phyloP scores from a whole-genome alignment of 257 asterid species.

The Penstemon eatonii region DNA sequence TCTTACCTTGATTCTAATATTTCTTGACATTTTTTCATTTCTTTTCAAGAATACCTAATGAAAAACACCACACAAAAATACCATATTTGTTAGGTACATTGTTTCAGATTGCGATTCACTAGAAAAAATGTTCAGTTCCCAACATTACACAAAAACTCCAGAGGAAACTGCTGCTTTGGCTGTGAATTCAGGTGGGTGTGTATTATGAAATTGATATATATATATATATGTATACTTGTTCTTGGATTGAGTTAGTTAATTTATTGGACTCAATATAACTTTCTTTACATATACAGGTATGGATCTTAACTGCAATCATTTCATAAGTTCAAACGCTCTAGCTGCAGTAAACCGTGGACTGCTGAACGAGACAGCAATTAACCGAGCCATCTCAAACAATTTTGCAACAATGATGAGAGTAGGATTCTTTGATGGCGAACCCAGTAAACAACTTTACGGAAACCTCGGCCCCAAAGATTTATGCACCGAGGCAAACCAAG shows the following conservation, averaged over 20 bases:
- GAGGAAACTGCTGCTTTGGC: conserved; percentile 91
- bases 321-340: conserved; percentile 43
- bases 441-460: conserved; percentile 63
- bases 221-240: background rate
- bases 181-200: conserved; percentile 56
- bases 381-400: conserved; percentile 63
- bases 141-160: conserved; percentile 80
- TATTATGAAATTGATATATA: background rate
- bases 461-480: conserved; percentile 83
- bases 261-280: background rate
- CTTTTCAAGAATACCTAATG: too few species aligned
- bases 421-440: conserved; percentile 93
- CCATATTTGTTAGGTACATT: conserved; percentile 54
- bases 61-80: too few species aligned
- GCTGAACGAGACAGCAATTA: conserved; percentile 54
- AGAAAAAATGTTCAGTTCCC: conserved; percentile 56
- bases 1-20: background rate
- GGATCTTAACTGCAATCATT: conserved; percentile 83
- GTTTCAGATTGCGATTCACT: conserved; percentile 89
- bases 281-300: conserved; percentile 45
- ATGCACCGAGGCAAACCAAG: conserved; percentile 62
- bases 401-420: conserved; percentile 76
- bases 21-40: too few species aligned
- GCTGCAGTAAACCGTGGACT: conserved; percentile 66
- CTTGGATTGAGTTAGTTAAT: background rate